Percentiles rank a stretch among this genome's conserved stretches.
Evolutionary conservation across 768 basidiomycete species (phyloP).

Genomic region (Suillus bovinus): DNA sequence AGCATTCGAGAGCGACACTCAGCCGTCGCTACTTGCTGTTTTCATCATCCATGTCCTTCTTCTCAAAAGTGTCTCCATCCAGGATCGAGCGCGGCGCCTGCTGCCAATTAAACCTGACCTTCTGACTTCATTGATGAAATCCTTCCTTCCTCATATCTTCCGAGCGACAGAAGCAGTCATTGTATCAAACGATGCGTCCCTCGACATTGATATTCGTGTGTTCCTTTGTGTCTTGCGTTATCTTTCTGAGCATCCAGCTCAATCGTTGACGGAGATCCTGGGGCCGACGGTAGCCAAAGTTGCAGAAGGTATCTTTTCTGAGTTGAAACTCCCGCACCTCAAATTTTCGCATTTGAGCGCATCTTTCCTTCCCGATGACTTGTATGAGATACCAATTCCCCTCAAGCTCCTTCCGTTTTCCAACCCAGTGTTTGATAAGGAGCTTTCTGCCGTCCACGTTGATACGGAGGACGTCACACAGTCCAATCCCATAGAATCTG

Average conservation of each 20-base stretch:
- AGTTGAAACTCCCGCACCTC: slow-evolving; percentile 18
- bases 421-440: slow-evolving; percentile 43
- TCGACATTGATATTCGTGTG: slow-evolving; percentile 57
- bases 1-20: background rate
- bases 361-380: slow-evolving; percentile 20
- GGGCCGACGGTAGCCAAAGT: slow-evolving; percentile 26
- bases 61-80: slow-evolving; percentile 37
- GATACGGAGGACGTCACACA: background rate
- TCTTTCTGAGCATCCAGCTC: slow-evolving; percentile 24
- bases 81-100: slow-evolving; percentile 40
- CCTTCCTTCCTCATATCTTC: slow-evolving; percentile 45
- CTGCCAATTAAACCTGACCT: slow-evolving; percentile 32
- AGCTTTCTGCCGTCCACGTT: slow-evolving; percentile 37
- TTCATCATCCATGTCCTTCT: slow-evolving; percentile 42
- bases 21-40: slow-evolving; percentile 31
- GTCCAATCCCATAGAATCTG: slow-evolving; percentile 10
- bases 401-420: slow-evolving; percentile 39
- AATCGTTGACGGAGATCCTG: slow-evolving; percentile 29
- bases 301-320: slow-evolving; percentile 25
- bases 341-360: slow-evolving; percentile 21
- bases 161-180: slow-evolving; percentile 29
- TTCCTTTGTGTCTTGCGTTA: slow-evolving; percentile 47
- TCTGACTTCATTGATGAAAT: slow-evolving; percentile 28
- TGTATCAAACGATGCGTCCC: slow-evolving; percentile 19
- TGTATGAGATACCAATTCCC: background rate